Evolutionary conservation across 2,329 filamentous ascomycete species (phyloP).

Genomic region (Cercospora sesami): DNA sequence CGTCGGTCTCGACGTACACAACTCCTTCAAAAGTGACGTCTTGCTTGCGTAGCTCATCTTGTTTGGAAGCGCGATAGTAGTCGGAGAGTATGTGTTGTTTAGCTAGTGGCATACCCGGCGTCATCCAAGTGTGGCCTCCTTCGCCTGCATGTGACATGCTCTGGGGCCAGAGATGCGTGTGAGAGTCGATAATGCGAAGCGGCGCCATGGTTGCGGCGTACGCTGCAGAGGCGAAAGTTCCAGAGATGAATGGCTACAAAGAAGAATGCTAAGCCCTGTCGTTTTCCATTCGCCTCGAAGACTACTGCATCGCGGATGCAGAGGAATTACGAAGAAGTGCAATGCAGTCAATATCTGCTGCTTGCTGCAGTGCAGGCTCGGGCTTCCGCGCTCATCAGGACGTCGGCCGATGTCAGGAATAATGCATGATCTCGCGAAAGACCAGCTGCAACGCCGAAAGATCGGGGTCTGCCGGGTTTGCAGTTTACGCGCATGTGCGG

Average conservation of each 20-base stretch:
- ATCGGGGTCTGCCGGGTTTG: constrained; percentile 1
- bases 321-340: background rate
- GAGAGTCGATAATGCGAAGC: constrained; percentile 72
- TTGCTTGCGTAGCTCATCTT: constrained; percentile 43
- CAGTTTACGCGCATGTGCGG: background rate
- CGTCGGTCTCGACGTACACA: constrained; percentile 81
- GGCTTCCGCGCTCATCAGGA: background rate
- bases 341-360: background rate
- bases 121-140: constrained; percentile 69
- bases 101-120: constrained; percentile 58
- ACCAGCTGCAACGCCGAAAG: background rate
- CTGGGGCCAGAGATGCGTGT: constrained; percentile 82
- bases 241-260: background rate
- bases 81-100: constrained; percentile 58
- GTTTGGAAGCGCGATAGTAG: constrained; percentile 33
- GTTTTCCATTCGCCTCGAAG: constrained; percentile 4
- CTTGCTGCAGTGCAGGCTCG: constrained; percentile 8
- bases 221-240: background rate
- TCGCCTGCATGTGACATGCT: constrained; percentile 56
- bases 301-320: background rate
- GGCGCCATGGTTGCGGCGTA: constrained; percentile 4
- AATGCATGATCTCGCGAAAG: background rate
- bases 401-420: background rate
- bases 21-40: constrained; percentile 58
- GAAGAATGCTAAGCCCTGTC: background rate